Evolutionary conservation across 352 stramenopile genomes (phyloP), one percentile per base, ranked within the genome.

Genomic region (Globisporangium recalcitrans): DNA sequence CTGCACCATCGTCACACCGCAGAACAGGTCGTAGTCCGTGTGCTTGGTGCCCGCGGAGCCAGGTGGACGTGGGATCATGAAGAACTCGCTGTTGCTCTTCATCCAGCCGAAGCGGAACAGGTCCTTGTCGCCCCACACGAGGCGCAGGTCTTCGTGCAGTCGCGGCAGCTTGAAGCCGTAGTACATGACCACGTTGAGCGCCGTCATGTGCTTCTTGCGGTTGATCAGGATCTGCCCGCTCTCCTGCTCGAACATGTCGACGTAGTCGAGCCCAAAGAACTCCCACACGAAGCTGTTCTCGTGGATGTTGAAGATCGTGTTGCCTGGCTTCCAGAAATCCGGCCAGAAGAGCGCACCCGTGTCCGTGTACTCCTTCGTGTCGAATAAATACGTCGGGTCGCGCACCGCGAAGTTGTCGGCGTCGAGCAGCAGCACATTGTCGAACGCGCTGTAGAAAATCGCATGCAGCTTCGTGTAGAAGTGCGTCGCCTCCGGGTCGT

Each of bases 1-100:
- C 53, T 90, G 82, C 36, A 89, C 76, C 77, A 92, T 89, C 1
- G 82, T 87, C 1, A 85, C 58, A 4, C 85, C 85, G 51, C 85
- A 94, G 34, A 94, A 94, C 1, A 68, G 26, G 44, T 66, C 51
- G 27, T 70, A 53, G 32, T 64, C 64, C 14, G 46, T 14, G 54
- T 61, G 51, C 36, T 69, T 70, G 21, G 49, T 70, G 29, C 64
- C 64, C 19, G 64, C 64, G 1, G 60, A 44, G 4, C 64, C 64
- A 4, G 64, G 60, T 26, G 64, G 64, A 3, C 63, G 44, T 5
- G 44, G 54, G 46, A 70, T 70, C 31, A 70, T 58, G 51, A 65
- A 64, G 36, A 70, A 70, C 16, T 42, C 31, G 29, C 63, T 68
- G 21, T 70, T 53, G 36, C 22, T 64, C 36, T 70, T 70, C 60